These are phyloP conservation scores for Colletotrichum ledebouriae DNA, from an alignment of 2,329 filamentous ascomycete genomes.

Conservation along the genomic window DNA sequence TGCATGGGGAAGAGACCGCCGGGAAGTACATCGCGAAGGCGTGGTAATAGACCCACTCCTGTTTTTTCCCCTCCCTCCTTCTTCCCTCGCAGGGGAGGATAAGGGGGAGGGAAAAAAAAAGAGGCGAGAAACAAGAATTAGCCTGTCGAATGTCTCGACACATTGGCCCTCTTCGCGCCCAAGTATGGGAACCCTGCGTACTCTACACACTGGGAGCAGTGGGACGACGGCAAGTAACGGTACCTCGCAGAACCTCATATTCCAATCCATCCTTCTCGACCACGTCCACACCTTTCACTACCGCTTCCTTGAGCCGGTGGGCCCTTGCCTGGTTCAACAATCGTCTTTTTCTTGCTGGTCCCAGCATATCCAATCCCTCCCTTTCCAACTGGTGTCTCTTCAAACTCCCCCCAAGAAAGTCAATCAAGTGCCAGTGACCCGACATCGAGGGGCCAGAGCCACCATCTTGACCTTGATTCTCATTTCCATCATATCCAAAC, in stretches of 20 bases:
- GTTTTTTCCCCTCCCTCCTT: constrained; percentile 21
- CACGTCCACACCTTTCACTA: constrained; percentile 32
- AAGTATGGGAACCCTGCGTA: constrained; percentile 21
- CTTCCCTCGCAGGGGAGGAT: constrained; percentile 7
- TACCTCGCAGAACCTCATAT: constrained; percentile 18
- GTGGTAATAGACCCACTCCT: constrained; percentile 27
- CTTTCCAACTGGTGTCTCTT: constrained; percentile 32
- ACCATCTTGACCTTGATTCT: constrained; percentile 28
- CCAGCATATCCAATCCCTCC: constrained; percentile 36
- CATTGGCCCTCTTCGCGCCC: constrained; percentile 22
- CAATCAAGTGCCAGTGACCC: constrained; percentile 42
- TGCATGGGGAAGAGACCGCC: constrained; percentile 32
- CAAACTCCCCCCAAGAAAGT: constrained; percentile 41
- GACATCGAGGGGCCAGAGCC: constrained; percentile 42
- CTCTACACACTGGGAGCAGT: constrained; percentile 8
- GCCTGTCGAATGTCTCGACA: constrained; percentile 37
- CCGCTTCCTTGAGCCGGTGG: constrained; percentile 41
- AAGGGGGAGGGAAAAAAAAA: constrained; percentile 1
- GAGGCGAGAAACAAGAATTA: constrained; percentile 24
- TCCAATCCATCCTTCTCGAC: constrained; percentile 1
- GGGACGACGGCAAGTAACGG: constrained; percentile 14
- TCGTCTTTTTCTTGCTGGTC: constrained; percentile 41
- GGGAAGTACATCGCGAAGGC: constrained; percentile 29
- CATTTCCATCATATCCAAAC: constrained; percentile 41
- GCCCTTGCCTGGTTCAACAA: constrained; percentile 44